Evolutionary conservation across 2,329 filamentous ascomycete genomes (phyloP).

Genomic region (Proliferodiscus dingleyae): DNA sequence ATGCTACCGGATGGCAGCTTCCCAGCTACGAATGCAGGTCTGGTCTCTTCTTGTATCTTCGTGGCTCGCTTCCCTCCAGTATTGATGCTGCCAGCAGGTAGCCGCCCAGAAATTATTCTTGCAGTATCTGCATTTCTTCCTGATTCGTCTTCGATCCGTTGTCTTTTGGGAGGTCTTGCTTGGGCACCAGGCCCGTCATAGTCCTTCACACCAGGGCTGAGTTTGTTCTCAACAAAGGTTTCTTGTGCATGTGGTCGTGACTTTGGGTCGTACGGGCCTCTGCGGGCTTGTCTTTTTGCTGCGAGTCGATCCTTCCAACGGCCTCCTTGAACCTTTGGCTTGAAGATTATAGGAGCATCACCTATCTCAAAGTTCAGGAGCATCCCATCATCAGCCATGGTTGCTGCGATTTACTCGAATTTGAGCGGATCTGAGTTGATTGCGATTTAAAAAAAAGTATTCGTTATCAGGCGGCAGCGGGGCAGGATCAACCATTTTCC

Average conservation of each 20-base stretch:
- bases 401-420: constrained; percentile 9
- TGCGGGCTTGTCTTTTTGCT: constrained; percentile 64
- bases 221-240: constrained; percentile 25
- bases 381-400: constrained; percentile 93
- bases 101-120: constrained; percentile 31
- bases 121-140: constrained; percentile 10
- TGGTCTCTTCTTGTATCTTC: constrained; percentile 13
- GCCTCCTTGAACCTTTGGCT: constrained; percentile 74
- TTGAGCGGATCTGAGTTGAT: constrained; percentile 1
- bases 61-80: constrained; percentile 16
- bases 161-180: constrained; percentile 40
- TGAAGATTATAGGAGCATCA: constrained; percentile 58
- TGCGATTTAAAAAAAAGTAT: constrained; percentile 17
- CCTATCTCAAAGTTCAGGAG: constrained; percentile 85
- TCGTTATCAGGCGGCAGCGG: constrained; percentile 14
- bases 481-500: constrained; percentile 10
- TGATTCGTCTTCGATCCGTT: constrained; percentile 34
- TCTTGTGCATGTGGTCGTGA: constrained; percentile 20
- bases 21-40: constrained; percentile 27
- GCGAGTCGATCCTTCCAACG: constrained; percentile 84
- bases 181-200: constrained; percentile 27
- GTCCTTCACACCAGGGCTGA: constrained; percentile 26
- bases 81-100: constrained; percentile 32
- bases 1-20: constrained; percentile 35
- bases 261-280: constrained; percentile 36